Conservation (phyloP, 1,284 basidiomycete species). For the Cryptococcus sp. region DNA sequence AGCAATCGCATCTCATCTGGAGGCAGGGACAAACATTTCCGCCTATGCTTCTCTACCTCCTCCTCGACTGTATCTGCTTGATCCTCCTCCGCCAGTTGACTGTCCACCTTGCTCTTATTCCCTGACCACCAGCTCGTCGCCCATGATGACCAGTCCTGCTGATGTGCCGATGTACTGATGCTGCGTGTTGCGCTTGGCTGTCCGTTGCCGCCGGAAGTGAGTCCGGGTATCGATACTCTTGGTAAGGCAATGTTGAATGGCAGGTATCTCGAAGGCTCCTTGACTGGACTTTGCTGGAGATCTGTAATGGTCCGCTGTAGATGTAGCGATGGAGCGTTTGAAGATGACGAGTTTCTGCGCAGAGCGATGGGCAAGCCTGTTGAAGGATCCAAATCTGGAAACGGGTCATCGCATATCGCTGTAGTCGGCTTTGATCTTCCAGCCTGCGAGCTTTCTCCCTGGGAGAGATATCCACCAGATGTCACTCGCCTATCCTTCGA, state of each 20-base stretch:
- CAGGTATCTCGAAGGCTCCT: neutral
- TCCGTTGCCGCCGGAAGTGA: conserved; percentile 1
- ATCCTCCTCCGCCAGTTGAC: conserved; percentile 60
- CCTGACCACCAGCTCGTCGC: conserved; percentile 37
- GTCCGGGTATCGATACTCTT: conserved; percentile 2
- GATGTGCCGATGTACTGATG: conserved; percentile 17
- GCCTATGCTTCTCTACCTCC: conserved; percentile 57
- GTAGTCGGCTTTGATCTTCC: conserved; percentile 15
- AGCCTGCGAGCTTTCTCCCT: conserved; percentile 18
- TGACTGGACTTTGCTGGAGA: conserved; percentile 12
- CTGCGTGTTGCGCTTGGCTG: conserved; percentile 8
- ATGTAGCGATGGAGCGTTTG: conserved; percentile 27
- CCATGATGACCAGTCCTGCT: conserved; percentile 31
- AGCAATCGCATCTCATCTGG: neutral
- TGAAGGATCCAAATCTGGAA: conserved; percentile 41
- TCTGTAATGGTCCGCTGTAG: conserved; percentile 43
- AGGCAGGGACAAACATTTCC: conserved; percentile 59
- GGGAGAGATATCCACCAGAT: neutral
- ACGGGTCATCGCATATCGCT: conserved; percentile 19
- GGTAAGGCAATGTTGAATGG: conserved; percentile 11
- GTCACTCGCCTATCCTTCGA: conserved; percentile 3
- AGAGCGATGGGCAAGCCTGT: conserved; percentile 35
- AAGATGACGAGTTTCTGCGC: conserved; percentile 7
- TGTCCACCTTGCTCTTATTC: conserved; percentile 56
- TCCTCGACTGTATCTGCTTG: conserved; percentile 54